Base-by-base conservation (phyloP, 768 basidiomycete species). In the Russula sp. region DNA sequence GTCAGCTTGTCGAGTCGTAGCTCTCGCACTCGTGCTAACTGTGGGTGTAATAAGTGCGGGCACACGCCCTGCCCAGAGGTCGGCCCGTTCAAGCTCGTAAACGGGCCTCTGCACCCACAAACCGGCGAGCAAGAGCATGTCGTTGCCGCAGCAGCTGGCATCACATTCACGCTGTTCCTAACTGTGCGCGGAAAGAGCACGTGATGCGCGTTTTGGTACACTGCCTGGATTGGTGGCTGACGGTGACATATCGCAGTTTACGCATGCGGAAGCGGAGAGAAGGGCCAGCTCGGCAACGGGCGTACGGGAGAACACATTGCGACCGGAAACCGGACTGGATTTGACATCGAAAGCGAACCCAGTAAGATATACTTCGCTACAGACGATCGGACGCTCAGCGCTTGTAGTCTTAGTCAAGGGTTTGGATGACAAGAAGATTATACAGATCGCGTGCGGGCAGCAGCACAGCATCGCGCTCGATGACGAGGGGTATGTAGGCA, bases 281-380 rank as follows among this genome's bases (percentile, higher is more conserved):
- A 91, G 62, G 96, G 96, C 1, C 95, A 97, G 67, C 78, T 98
- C 0, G 96, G 94, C 0, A 95, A 93, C 72, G 96, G 95, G 18
- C 84, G 84, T 66, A 95, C 93, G 0, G 93, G 95, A n/a, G 94
- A 96, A 74, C 84, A 91, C 40, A 91, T 96, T 62, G 83, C 87
- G 9, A 88, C 89, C 1, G 90, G 89, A 20, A 91, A 91, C 69
- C 93, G 93, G 74, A 84, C 86, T 0, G 85, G 83, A 11, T 96
- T 82, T 69, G 94, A 96, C 70, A 80, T 89, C 20, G 87, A 92
- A 68, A 75, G 77, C 39, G 79, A 83, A 9, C 90, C 91, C 31
- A 77, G 91, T 89, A 69, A 67, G 80, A 68, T 20, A 32, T 9
- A 32, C 37, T 16, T 31, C 47, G 18, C 60, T 20, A 20, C 13